Evolutionary conservation across 495 filamentous ascomycete species (phyloP).

Genomic region (Rhypophila decipiens): DNA sequence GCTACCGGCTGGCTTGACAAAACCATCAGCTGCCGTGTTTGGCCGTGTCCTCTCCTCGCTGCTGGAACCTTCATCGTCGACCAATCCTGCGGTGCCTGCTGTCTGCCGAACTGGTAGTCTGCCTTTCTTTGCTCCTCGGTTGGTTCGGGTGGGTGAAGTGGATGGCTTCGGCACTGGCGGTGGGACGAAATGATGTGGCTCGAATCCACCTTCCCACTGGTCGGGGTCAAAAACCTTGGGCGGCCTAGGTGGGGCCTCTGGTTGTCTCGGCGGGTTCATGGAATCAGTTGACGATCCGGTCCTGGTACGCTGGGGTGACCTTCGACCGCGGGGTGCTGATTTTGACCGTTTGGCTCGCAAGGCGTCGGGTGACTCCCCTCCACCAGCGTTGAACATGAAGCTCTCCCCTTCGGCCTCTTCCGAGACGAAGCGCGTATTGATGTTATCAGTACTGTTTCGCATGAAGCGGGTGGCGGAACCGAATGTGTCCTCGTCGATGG

Average conservation of each 20-base stretch:
- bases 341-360: conserved; percentile 27
- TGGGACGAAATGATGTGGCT: conserved; percentile 51
- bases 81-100: conserved; percentile 38
- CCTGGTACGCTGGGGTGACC: conserved; percentile 18
- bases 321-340: conserved; percentile 30
- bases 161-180: conserved; percentile 25
- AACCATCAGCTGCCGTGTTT: conserved; percentile 6
- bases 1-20: conserved; percentile 20
- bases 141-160: conserved; percentile 32
- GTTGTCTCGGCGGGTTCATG: conserved; percentile 4
- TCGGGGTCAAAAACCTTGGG: conserved; percentile 54
- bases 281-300: conserved; percentile 12
- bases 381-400: conserved; percentile 42
- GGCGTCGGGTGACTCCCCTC: conserved; percentile 17
- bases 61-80: conserved; percentile 37
- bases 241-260: conserved; percentile 9
- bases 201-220: conserved; percentile 60
- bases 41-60: conserved; percentile 24
- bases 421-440: conserved; percentile 59
- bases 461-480: conserved; percentile 30
- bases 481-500: conserved; percentile 31
- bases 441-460: conserved; percentile 62
- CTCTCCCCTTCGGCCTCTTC: conserved; percentile 24
- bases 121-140: conserved; percentile 26
- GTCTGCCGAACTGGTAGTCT: conserved; percentile 40